Evolutionary conservation across 2,329 filamentous ascomycete species (phyloP).

Genomic region (Xylariaceae sp.): DNA sequence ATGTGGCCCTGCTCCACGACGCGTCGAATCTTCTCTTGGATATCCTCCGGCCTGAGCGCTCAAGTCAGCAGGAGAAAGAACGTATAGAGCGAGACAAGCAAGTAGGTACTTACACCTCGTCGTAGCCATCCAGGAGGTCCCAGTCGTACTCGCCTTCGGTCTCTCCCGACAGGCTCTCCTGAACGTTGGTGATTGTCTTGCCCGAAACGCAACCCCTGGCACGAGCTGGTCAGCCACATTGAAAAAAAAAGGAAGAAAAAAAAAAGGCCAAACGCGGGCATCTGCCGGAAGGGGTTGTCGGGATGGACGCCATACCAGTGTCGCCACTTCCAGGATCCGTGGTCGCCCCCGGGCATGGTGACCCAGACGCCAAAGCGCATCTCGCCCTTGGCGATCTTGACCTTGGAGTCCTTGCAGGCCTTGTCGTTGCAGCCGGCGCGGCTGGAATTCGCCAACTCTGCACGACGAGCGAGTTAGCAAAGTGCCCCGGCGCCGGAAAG

Average conservation of each 20-base stretch:
- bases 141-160: conserved; percentile 47
- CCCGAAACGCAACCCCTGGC: conserved; percentile 84
- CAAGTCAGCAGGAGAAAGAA: background rate
- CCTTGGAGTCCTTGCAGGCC: conserved; percentile 60
- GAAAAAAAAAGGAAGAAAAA: no score
- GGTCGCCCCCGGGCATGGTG: conserved; percentile 41
- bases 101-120: conserved; percentile 61
- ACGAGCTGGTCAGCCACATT: conserved; percentile 4
- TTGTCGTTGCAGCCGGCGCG: conserved; percentile 68
- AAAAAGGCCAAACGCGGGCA: no score
- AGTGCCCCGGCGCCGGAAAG: no score
- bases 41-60: conserved; percentile 42
- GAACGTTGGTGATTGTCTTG: conserved; percentile 58
- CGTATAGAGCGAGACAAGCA: no score
- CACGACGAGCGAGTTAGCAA: no score
- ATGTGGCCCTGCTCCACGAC: conserved; percentile 74
- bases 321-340: conserved; percentile 66
- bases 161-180: conserved; percentile 39
- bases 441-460: no score
- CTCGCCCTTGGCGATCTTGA: conserved; percentile 73
- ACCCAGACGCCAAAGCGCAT: conserved; percentile 72
- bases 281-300: no score
- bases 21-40: conserved; percentile 65
- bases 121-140: conserved; percentile 70
- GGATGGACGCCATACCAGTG: conserved; percentile 79